A percentile compares a stretch with the other conserved stretches of the same genome.
phyloP scores from a whole-genome alignment of 139 green algal species.

The Micractinium conductrix region DNA sequence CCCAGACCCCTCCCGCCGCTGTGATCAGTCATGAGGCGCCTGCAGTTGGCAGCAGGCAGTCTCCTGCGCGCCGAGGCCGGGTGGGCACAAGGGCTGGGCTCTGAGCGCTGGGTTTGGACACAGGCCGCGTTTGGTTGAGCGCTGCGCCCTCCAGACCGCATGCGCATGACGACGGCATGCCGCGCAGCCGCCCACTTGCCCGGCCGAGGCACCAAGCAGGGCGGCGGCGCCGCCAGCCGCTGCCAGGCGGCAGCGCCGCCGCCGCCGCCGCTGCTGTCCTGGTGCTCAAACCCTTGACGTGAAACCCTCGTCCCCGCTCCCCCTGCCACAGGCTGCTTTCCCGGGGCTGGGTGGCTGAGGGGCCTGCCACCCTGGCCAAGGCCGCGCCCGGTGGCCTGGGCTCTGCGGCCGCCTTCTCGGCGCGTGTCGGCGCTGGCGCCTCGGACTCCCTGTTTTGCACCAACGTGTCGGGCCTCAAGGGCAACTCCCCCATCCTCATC shows the following conservation, averaged over 20 bases:
- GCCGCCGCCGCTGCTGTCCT: neutral
- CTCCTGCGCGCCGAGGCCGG: constrained; percentile 8
- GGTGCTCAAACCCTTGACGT: neutral
- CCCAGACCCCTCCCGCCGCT: too few species aligned
- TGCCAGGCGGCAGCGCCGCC: neutral
- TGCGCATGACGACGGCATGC: neutral
- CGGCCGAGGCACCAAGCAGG: neutral
- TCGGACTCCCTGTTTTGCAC: constrained; percentile 50
- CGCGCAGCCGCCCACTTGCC: too few species aligned
- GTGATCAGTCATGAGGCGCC: constrained; percentile 12
- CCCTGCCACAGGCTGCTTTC: neutral
- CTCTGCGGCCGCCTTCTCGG: neutral
- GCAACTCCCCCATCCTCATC: constrained; percentile 64
- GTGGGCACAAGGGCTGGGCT: neutral
- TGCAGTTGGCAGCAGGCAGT: neutral
- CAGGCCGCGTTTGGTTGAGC: neutral
- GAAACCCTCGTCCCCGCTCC: neutral
- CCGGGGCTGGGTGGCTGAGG: too few species aligned
- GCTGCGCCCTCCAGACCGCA: neutral
- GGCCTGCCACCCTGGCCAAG: neutral
- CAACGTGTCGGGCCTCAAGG: constrained; percentile 56
- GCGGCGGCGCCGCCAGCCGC: neutral
- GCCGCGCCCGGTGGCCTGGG: neutral
- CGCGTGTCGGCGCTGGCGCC: neutral
- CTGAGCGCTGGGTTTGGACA: neutral